A percentile compares a stretch with the other conserved stretches of the same genome.
Conservation (phyloP, 2,329 filamentous ascomycete species). For the Scedosporium minutisporum region DNA sequence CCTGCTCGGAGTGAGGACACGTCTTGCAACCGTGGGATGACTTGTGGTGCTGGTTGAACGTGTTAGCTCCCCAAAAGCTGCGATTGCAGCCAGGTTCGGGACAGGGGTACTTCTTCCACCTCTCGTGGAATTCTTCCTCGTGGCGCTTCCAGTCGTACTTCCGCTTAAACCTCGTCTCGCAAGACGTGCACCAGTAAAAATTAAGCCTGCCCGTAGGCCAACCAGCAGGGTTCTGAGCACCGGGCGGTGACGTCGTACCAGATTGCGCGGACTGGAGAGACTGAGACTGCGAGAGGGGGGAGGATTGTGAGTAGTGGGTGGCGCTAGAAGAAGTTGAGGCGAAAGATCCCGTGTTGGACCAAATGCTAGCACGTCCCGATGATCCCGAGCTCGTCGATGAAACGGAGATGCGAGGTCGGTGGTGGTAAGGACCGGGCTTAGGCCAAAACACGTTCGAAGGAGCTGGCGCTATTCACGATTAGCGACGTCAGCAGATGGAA, state of each 20-base stretch:
- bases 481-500: too few species aligned
- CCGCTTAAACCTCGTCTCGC: conserved; percentile 56
- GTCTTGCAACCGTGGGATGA: conserved; percentile 55
- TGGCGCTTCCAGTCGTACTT: conserved; percentile 63
- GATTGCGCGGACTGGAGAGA: conserved; percentile 20
- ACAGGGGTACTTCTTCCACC: conserved; percentile 58
- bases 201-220: conserved; percentile 23
- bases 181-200: conserved; percentile 48
- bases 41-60: conserved; percentile 59
- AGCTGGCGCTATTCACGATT: not conserved
- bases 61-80: conserved; percentile 58
- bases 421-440: conserved; percentile 8
- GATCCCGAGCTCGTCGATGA: conserved; percentile 41
- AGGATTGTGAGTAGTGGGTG: conserved; percentile 24
- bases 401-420: conserved; percentile 33
- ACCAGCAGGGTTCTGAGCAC: not conserved
- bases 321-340: conserved; percentile 17
- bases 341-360: conserved; percentile 25
- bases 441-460: not conserved
- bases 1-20: conserved; percentile 55
- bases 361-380: conserved; percentile 36
- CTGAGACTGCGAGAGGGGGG: conserved; percentile 26
- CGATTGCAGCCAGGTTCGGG: conserved; percentile 54
- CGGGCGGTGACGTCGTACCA: conserved; percentile 13
- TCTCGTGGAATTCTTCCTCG: conserved; percentile 61